Conservation (phyloP, 1,284 basidiomycete genomes). For the Trametes versicolor region DNA sequence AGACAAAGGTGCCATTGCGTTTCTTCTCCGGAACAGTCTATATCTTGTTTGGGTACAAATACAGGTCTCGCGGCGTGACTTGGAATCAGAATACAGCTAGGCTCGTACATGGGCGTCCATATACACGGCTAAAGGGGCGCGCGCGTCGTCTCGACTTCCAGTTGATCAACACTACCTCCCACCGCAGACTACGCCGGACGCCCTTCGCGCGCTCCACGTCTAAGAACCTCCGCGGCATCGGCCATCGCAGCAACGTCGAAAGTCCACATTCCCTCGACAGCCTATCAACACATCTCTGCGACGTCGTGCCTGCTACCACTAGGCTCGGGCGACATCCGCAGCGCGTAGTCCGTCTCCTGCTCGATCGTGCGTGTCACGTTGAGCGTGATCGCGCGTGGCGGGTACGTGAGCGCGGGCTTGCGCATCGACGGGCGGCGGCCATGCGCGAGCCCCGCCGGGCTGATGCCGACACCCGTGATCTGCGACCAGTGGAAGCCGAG, state of each 20-base stretch:
- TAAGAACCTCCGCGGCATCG: too few species aligned
- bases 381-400: conserved; percentile 24
- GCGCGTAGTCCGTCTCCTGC: conserved; percentile 31
- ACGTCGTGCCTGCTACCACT: not conserved
- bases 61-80: not conserved
- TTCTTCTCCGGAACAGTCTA: not conserved
- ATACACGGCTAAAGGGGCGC: not conserved
- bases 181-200: too few species aligned
- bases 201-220: too few species aligned
- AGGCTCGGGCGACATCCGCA: conserved; percentile 17
- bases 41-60: not conserved
- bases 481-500: conserved; percentile 32
- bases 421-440: conserved; percentile 11
- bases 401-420: conserved; percentile 17
- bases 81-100: too few species aligned
- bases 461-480: not conserved
- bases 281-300: conserved; percentile 10
- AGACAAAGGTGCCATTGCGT: too few species aligned
- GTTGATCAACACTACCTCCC: not conserved
- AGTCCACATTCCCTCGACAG: not conserved
- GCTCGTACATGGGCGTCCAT: not conserved
- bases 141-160: not conserved
- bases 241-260: too few species aligned
- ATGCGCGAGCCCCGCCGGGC: not conserved
- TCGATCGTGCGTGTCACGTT: conserved; percentile 30